Evolutionary conservation across 169 alveolate species (phyloP).

Genomic region (Cryptosporidium sp.): DNA sequence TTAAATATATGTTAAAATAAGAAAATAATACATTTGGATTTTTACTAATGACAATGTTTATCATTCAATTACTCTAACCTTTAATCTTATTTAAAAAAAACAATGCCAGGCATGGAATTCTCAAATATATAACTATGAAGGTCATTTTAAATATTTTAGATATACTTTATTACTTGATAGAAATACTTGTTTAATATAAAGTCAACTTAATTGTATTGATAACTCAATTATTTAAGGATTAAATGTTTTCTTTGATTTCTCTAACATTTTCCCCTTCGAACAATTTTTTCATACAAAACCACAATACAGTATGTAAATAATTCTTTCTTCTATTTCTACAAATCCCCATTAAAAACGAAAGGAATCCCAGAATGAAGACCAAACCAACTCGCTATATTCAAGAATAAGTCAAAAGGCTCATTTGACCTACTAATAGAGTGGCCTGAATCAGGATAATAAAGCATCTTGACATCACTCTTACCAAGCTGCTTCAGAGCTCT

Average conservation of each 20-base stretch:
- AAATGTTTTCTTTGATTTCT: no score
- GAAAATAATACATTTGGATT: not conserved
- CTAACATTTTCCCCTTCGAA: no score
- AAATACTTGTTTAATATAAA: not conserved
- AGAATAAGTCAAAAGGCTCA: constrained; percentile 8
- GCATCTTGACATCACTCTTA: constrained; percentile 40
- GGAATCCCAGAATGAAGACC: constrained; percentile 53
- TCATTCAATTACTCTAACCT: not conserved
- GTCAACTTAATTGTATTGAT: not conserved
- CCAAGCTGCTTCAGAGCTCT: constrained; percentile 38
- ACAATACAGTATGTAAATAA: no score
- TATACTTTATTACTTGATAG: not conserved
- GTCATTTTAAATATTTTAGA: not conserved
- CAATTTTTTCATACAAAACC: no score
- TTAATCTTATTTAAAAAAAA: not conserved
- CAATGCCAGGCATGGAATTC: not conserved
- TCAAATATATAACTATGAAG: not conserved
- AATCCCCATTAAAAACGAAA: not conserved
- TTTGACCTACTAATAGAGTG: not conserved
- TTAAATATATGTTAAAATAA: not conserved
- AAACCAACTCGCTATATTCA: constrained; percentile 55
- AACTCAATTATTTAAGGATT: no score
- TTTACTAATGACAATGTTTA: not conserved
- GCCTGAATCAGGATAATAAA: constrained; percentile 20
- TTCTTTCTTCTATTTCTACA: not conserved